Evolutionary conservation across 2,329 filamentous ascomycete genomes (phyloP), one percentile per base, ranked within the genome.

Genomic region (Colletotrichum tanaceti): DNA sequence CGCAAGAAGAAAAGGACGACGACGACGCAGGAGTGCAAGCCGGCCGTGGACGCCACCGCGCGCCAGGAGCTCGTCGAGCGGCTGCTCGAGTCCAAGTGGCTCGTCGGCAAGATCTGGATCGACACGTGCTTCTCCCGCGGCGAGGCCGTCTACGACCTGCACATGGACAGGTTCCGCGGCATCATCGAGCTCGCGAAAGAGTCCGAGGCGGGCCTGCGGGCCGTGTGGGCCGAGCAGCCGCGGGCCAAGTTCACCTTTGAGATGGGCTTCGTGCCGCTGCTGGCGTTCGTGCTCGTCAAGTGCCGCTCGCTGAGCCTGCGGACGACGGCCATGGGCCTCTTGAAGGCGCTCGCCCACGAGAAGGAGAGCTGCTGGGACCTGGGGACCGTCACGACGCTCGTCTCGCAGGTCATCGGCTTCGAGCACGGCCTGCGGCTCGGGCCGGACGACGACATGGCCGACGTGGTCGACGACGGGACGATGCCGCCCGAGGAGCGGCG

Each of bases 311-410:
- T 82, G 6, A 54, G 62, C 1, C 76, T 79, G 0, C 75, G 82
- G 0, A 43, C 81, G 0, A 72, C 73, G 2, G 81, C 79, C 0
- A 70, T 83, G 0, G 68, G 71, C 0, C 67, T 80, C 16, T 72
- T 83, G 68, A 72, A 72, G 16, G 71, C 57, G 0, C 70, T 81
- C 1, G 75, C 78, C 0, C 74, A 75, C 0, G 60, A 72, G 0
- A 72, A 76, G 20, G 81, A 83, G 61, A 77, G 75, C 1, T 59
- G 82, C 0, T 83, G 80, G 80, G 77, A 83, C 24, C 68, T 74
- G 0, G 62, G 68, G 0, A 71, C 73, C 0, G 73, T 82, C 71
- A 74, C 78, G 57, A 73, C 74, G 2, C 63, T 79, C 2, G 79
- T 75, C 14, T 73, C 71, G 43, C 73, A 76, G 1, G 72, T 79